Conservation (phyloP, 345 rosid genomes). For the Alliaria petiolata region DNA sequence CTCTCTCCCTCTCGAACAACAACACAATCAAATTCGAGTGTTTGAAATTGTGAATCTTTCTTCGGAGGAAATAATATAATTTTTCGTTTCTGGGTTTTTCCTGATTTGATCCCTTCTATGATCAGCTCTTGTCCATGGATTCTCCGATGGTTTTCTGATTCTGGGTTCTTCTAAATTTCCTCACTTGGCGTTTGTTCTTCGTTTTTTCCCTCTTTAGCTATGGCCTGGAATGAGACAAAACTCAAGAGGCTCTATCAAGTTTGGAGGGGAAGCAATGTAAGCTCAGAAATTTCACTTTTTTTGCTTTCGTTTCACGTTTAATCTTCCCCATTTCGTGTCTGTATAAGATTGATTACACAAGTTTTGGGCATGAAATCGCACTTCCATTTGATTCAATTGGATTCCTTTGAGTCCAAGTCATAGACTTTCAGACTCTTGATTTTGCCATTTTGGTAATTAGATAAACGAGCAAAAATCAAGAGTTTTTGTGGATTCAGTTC, state of each 20-base stretch:
- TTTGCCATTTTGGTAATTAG: neutral
- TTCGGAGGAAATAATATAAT: neutral
- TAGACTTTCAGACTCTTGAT: neutral
- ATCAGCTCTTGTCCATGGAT: slow-evolving; percentile 2
- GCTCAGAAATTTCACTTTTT: neutral
- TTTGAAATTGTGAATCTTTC: slow-evolving; percentile 8
- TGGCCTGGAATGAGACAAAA: slow-evolving; percentile 36
- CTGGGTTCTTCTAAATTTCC: slow-evolving; percentile 21
- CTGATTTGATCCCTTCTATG: slow-evolving; percentile 6
- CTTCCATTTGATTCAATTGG: neutral
- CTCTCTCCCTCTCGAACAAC: slow-evolving; percentile 24
- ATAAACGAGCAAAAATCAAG: neutral
- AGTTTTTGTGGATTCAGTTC: neutral
- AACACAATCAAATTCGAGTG: neutral
- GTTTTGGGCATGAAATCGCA: neutral
- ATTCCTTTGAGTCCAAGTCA: slow-evolving; percentile 31
- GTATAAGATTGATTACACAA: neutral
- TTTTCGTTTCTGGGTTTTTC: slow-evolving; percentile 21
- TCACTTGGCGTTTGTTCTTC: neutral
- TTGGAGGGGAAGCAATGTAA: slow-evolving; percentile 98
- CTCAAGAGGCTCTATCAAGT: slow-evolving; percentile 63
- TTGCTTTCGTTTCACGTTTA: slow-evolving; percentile 8
- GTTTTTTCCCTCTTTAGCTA: neutral
- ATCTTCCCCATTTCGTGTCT: neutral
- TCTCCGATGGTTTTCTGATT: slow-evolving; percentile 27